A percentile compares a stretch with the other conserved stretches of the same genome.
Evolutionary conservation across 768 basidiomycete genomes (phyloP).

Genomic region (Chiua virens): DNA sequence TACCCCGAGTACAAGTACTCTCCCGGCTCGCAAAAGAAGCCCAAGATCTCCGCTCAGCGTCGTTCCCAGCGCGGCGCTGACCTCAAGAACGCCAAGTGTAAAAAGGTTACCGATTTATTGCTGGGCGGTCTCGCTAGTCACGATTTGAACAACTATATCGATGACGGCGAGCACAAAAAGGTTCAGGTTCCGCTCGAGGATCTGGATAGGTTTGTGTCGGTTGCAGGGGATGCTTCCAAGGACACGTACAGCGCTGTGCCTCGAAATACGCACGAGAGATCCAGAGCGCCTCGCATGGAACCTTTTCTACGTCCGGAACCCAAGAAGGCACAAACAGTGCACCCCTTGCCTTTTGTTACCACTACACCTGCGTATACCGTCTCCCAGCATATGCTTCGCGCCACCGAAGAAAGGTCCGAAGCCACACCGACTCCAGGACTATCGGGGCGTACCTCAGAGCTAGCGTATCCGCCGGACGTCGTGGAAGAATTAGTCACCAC

Average conservation of each 20-base stretch:
- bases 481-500: slow-evolving; percentile 30
- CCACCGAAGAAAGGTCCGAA: slow-evolving; percentile 1
- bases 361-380: background rate
- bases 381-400: background rate
- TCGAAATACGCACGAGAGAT: slow-evolving; percentile 9
- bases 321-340: slow-evolving; percentile 3
- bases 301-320: slow-evolving; percentile 2
- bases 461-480: slow-evolving; percentile 6
- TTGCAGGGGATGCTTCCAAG: background rate
- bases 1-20: slow-evolving; percentile 66
- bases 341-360: background rate
- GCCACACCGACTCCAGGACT: background rate
- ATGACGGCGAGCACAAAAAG: slow-evolving; percentile 1
- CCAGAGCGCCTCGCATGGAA: background rate
- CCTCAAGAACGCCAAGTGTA: slow-evolving; percentile 40
- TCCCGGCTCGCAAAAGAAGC: slow-evolving; percentile 39
- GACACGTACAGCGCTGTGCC: background rate
- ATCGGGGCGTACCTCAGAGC: slow-evolving; percentile 17
- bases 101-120: slow-evolving; percentile 36
- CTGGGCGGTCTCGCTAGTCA: slow-evolving; percentile 34
- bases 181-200: background rate
- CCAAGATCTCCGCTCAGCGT: slow-evolving; percentile 29
- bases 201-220: background rate
- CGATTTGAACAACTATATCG: slow-evolving; percentile 26
- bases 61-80: slow-evolving; percentile 32